These are phyloP conservation scores for Aspergillus floridensis DNA, from an alignment of 2,329 filamentous ascomycete species.

Conservation along the genomic window DNA sequence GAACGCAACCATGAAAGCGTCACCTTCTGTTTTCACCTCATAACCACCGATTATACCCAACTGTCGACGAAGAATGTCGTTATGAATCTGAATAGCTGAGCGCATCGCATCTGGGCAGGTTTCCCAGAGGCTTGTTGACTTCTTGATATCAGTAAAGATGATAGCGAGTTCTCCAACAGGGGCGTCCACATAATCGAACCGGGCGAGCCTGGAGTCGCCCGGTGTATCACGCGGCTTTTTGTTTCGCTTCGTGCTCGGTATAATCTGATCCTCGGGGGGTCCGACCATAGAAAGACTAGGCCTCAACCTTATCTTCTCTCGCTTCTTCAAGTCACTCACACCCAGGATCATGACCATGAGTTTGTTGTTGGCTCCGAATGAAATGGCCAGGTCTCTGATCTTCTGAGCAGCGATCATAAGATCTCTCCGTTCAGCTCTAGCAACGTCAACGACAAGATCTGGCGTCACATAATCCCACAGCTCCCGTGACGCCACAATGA, in stretches of 20 bases:
- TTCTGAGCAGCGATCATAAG: constrained; percentile 95
- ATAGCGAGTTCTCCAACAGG: constrained; percentile 88
- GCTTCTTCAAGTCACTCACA: constrained; percentile 83
- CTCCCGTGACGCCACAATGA: constrained; percentile 85
- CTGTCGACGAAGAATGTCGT: constrained; percentile 92
- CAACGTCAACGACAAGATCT: constrained; percentile 87
- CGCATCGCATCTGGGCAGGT: constrained; percentile 93
- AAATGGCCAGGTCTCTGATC: constrained; percentile 88
- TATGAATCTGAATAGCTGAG: constrained; percentile 94
- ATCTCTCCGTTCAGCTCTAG: constrained; percentile 79
- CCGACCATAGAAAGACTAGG: constrained; percentile 84
- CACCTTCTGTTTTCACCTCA: constrained; percentile 98
- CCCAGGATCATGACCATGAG: constrained; percentile 99
- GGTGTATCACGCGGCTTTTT: constrained; percentile 58
- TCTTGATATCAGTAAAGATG: constrained; percentile 99
- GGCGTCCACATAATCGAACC: constrained; percentile 87
- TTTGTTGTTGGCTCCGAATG: constrained; percentile 89
- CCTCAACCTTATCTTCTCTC: constrained; percentile 70
- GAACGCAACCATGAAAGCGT: constrained; percentile 99
- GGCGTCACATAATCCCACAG: constrained; percentile 93
- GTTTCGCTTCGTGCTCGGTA: constrained; percentile 61
- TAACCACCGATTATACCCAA: constrained; percentile 92
- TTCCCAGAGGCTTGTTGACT: constrained; percentile 94
- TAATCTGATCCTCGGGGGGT: constrained; percentile 62
- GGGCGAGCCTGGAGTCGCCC: constrained; percentile 82